Evolutionary conservation across 257 asterid species (phyloP).

Genomic region (Scutellaria baicalensis): DNA sequence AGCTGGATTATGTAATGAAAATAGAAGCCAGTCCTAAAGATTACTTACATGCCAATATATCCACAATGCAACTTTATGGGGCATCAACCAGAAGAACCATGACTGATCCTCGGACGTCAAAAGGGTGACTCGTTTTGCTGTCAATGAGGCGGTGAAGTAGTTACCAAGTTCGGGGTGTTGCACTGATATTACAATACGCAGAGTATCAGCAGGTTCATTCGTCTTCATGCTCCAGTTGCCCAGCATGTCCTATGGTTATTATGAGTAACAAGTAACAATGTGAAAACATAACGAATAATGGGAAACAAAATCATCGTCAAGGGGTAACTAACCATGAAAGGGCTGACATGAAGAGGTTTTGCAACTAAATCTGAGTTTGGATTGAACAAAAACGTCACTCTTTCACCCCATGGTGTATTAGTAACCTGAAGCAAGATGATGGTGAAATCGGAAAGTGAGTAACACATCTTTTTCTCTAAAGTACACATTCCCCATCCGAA

Average conservation of each 20-base stretch:
- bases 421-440: slow-evolving; percentile 63
- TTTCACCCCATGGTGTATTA: slow-evolving; percentile 98
- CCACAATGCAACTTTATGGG: slow-evolving; percentile 90
- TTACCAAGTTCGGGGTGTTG: slow-evolving; percentile 85
- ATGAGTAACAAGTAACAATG: background rate
- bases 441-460: background rate
- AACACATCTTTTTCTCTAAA: background rate
- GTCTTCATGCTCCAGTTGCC: slow-evolving; percentile 78
- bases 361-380: slow-evolving; percentile 84
- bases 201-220: slow-evolving; percentile 59
- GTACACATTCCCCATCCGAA: background rate
- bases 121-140: slow-evolving; percentile 57
- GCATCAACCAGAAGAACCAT: slow-evolving; percentile 94
- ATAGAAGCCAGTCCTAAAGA: background rate
- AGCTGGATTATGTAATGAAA: background rate
- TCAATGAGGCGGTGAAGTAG: slow-evolving; percentile 86
- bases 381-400: slow-evolving; percentile 70
- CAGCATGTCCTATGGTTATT: slow-evolving; percentile 65
- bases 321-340: slow-evolving; percentile 66
- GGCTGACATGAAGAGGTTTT: slow-evolving; percentile 97
- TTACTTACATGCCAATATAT: slow-evolving; percentile 92
- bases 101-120: slow-evolving; percentile 36
- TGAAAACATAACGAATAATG: background rate
- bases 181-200: slow-evolving; percentile 59
- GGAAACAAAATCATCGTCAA: background rate